Percentiles rank a stretch among this genome's conserved stretches.
Evolutionary conservation across 2,329 filamentous ascomycete genomes (phyloP).

Genomic region (Talaromyces piceae): DNA sequence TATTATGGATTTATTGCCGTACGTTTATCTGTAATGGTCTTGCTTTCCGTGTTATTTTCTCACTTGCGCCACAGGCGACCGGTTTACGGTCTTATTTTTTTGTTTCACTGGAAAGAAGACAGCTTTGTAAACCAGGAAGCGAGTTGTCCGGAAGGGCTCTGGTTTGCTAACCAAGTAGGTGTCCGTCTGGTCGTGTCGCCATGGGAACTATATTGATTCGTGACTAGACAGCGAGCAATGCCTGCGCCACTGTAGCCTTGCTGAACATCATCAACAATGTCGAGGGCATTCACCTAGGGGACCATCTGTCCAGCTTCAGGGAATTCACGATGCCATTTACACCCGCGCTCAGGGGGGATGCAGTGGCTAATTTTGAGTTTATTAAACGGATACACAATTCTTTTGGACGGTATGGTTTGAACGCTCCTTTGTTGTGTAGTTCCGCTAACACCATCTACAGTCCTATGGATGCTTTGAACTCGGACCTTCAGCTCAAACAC

Average conservation of each 20-base stretch:
- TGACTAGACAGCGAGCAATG: slow-evolving; percentile 66
- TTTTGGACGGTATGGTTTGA: slow-evolving; percentile 56
- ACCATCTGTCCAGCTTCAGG: slow-evolving; percentile 66
- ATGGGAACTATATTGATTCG: slow-evolving; percentile 6
- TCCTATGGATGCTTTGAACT: slow-evolving; percentile 67
- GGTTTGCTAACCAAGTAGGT: slow-evolving; percentile 92
- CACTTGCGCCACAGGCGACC: slow-evolving; percentile 49
- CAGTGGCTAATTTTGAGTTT: slow-evolving; percentile 65
- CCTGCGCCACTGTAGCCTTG: slow-evolving; percentile 86
- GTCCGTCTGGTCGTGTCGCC: slow-evolving; percentile 11
- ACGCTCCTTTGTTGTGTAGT: not conserved
- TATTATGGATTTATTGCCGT: slow-evolving; percentile 57
- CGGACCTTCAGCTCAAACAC: slow-evolving; percentile 56
- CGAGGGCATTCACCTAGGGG: slow-evolving; percentile 57
- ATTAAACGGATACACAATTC: slow-evolving; percentile 82
- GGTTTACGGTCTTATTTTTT: slow-evolving; percentile 79
- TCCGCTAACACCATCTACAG: slow-evolving; percentile 28
- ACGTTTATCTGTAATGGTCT: slow-evolving; percentile 21
- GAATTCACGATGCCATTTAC: slow-evolving; percentile 60
- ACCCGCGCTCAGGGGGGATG: slow-evolving; percentile 67
- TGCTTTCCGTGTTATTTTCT: not conserved
- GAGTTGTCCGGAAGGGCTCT: slow-evolving; percentile 59
- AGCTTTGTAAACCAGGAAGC: slow-evolving; percentile 45
- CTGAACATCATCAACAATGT: slow-evolving; percentile 92
- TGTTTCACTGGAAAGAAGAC: slow-evolving; percentile 66